Evolutionary conservation across 345 rosid species (phyloP).

Genomic region (Eucalyptus polyanthemos): DNA sequence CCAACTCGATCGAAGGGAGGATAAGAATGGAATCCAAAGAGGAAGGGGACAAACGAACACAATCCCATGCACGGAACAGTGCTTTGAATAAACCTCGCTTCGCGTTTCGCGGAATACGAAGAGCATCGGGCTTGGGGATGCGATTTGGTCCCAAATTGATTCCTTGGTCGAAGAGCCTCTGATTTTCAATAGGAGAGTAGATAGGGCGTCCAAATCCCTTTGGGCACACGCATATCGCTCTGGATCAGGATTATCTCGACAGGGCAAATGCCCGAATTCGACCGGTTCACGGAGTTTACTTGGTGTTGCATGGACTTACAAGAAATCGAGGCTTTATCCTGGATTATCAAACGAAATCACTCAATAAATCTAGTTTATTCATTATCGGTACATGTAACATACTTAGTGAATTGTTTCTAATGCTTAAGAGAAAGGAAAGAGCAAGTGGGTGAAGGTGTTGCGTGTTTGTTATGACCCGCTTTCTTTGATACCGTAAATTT

Average conservation of each 20-base stretch:
- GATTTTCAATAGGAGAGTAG: neutral
- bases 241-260: neutral
- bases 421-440: neutral
- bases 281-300: neutral
- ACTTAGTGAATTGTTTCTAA: neutral
- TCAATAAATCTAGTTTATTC: neutral
- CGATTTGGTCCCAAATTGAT: neutral
- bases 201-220: neutral
- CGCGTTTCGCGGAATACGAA: neutral
- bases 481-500: fast-evolving
- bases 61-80: neutral
- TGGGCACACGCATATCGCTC: neutral
- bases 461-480: neutral
- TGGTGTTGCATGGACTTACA: neutral
- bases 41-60: neutral
- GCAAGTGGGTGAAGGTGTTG: neutral
- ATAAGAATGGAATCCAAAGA: neutral
- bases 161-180: neutral
- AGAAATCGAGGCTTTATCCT: neutral
- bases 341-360: neutral
- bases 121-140: neutral
- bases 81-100: neutral
- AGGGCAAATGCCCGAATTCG: neutral
- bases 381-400: neutral
- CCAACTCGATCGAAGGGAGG: neutral